Evolutionary conservation across 106 monocot genomes (phyloP).

Genomic region (Alisma plantagoaquatica): DNA sequence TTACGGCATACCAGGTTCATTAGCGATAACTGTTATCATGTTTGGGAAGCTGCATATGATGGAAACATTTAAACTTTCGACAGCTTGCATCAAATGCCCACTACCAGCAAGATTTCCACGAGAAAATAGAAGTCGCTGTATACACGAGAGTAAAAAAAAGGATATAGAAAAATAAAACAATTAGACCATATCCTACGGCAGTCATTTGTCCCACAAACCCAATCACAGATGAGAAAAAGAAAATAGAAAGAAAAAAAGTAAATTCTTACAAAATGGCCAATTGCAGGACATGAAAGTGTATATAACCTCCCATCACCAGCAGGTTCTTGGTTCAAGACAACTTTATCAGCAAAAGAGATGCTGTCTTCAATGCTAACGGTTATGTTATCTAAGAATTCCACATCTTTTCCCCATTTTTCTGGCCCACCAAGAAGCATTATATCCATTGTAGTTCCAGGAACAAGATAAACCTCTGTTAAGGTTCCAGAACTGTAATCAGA

Average conservation of each 20-base stretch:
- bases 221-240: background rate
- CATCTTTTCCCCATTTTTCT: slow-evolving; percentile 51
- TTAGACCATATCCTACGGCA: no score
- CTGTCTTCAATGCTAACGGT: slow-evolving; percentile 30
- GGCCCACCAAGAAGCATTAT: slow-evolving; percentile 72
- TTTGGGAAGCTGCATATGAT: slow-evolving; percentile 74
- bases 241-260: background rate
- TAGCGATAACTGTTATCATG: slow-evolving; percentile 63
- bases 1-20: slow-evolving; percentile 54
- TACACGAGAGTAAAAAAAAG: slow-evolving; percentile 4
- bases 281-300: slow-evolving; percentile 39
- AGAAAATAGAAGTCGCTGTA: slow-evolving; percentile 77
- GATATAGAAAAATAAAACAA: slow-evolving; percentile 4
- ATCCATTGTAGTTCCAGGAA: slow-evolving; percentile 79
- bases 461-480: slow-evolving; percentile 63
- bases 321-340: slow-evolving; percentile 27
- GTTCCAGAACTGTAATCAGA: slow-evolving; percentile 14
- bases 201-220: background rate
- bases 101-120: slow-evolving; percentile 81
- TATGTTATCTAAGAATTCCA: slow-evolving; percentile 65
- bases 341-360: slow-evolving; percentile 8
- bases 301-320: slow-evolving; percentile 29
- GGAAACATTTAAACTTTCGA: slow-evolving; percentile 41
- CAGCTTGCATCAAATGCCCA: slow-evolving; percentile 49
- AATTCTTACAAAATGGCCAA: slow-evolving; percentile 66